Evolutionary conservation across 495 filamentous ascomycete species (phyloP), one percentile per base, ranked within the genome.

Genomic region (Cudoniella acicularis): DNA sequence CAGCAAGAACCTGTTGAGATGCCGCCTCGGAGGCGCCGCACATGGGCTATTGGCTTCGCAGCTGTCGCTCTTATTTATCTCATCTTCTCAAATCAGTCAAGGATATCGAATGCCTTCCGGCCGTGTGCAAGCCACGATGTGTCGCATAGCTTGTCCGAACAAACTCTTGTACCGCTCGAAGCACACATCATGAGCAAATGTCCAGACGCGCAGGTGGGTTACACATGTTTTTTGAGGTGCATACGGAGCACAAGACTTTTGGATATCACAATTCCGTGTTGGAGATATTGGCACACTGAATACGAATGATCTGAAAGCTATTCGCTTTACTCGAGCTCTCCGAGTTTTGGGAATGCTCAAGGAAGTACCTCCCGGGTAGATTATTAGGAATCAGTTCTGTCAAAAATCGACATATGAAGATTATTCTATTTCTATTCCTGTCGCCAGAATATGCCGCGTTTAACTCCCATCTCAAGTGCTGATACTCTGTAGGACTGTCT

Each of bases 181-280:
- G 88, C 89, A 55, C 90, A 95, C 67, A 88, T 96, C 60, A 96
- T 96, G 87, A 89, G 87, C 72, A 96, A 98, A 76, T 98, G 94
- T 65, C 94, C 94, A 0, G 90, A 95, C 70, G 88, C 90, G 1
- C 79, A 74, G 68, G 75, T 75, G 54, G 18, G 70, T 30, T 50
- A n/a, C 43, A 47, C 16, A n/a, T 47, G 13, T n/a, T 21, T 17
- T 47, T 47, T 47, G 13, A 8, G 8, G n/a, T 47, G 8, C 36
- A n/a, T n/a, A n/a, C n/a, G n/a, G n/a, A n/a, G n/a, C n/a, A n/a
- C n/a, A n/a, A n/a, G n/a, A n/a, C n/a, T n/a, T n/a, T n/a, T n/a
- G n/a, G n/a, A n/a, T n/a, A n/a, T n/a, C n/a, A n/a, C n/a, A n/a
- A n/a, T n/a, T n/a, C n/a, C n/a, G n/a, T n/a, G n/a, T n/a, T n/a